Evolutionary conservation across 371 early-diverging fungal species (phyloP).

Genomic region (Mortierella sp.): DNA sequence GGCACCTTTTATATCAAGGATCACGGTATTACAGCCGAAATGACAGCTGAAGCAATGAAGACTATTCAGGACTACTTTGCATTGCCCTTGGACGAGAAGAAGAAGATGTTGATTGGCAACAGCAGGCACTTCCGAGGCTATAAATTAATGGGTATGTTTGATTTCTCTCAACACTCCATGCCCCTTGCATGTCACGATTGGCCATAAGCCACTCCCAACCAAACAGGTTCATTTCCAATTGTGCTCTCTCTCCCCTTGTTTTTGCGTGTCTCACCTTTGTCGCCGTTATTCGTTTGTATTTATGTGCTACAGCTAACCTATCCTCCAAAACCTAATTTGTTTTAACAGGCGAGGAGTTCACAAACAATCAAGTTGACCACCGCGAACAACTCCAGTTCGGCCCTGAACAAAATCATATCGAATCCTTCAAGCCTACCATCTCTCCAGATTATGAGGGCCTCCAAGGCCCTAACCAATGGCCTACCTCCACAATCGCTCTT

Average conservation of each 20-base stretch:
- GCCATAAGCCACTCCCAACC: too few species aligned
- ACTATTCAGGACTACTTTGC: slow-evolving; percentile 63
- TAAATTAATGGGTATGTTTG: slow-evolving; percentile 59
- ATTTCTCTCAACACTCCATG: neutral
- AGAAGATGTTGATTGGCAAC: slow-evolving; percentile 66
- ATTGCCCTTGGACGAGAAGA: slow-evolving; percentile 68
- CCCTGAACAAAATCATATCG: slow-evolving; percentile 57
- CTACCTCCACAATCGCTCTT: slow-evolving; percentile 33
- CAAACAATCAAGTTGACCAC: slow-evolving; percentile 48
- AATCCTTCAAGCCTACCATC: slow-evolving; percentile 27
- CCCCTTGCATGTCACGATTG: neutral
- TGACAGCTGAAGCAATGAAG: slow-evolving; percentile 60
- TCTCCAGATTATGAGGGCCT: slow-evolving; percentile 59
- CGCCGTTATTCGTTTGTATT: neutral
- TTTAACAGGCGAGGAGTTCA: slow-evolving; percentile 31
- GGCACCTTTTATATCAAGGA: slow-evolving; percentile 75
- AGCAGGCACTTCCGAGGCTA: slow-evolving; percentile 77
- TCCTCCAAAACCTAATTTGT: neutral
- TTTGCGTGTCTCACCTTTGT: neutral
- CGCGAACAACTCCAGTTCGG: slow-evolving; percentile 72
- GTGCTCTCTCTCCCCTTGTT: neutral
- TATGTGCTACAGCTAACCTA: neutral
- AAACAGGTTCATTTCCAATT: neutral
- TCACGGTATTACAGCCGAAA: slow-evolving; percentile 59
- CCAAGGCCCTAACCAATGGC: slow-evolving; percentile 70